These are phyloP conservation scores for Cynanchum wilfordii DNA, from an alignment of 257 asterid genomes.

Conservation along the genomic window DNA sequence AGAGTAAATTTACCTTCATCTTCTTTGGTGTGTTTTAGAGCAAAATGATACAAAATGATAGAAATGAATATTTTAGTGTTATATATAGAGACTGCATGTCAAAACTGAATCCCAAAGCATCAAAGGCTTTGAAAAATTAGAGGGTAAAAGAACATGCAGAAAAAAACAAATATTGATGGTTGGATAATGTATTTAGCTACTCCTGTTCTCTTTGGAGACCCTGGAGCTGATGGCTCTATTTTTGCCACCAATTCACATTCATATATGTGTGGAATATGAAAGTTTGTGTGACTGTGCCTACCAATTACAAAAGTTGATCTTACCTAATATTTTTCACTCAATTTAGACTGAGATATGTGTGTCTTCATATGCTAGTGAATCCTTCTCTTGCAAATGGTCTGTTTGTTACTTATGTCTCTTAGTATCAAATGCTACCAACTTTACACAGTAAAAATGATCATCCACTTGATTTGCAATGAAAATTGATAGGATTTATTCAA, in stretches of 20 bases:
- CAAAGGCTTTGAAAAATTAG: slow-evolving; percentile 2
- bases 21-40: slow-evolving; percentile 29
- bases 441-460: background rate
- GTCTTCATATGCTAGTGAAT: slow-evolving; percentile 10
- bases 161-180: slow-evolving; percentile 22
- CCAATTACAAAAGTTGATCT: background rate
- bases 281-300: background rate
- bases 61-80: slow-evolving; percentile 17
- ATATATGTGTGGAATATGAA: background rate
- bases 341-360: background rate
- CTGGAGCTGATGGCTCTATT: background rate
- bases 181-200: slow-evolving; percentile 5
- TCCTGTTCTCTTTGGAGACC: slow-evolving; percentile 4
- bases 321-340: background rate
- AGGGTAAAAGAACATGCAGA: slow-evolving; percentile 20
- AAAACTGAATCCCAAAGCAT: slow-evolving; percentile 10
- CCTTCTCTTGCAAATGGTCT: background rate
- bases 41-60: slow-evolving; percentile 5
- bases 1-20: slow-evolving; percentile 59
- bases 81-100: slow-evolving; percentile 17
- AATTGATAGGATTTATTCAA: background rate
- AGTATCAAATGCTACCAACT: background rate
- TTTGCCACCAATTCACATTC: background rate
- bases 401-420: background rate
- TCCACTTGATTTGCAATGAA: slow-evolving; percentile 6